Base-by-base conservation (phyloP, 2,329 filamentous ascomycete genomes). In the Gliomastix tumulicola region DNA sequence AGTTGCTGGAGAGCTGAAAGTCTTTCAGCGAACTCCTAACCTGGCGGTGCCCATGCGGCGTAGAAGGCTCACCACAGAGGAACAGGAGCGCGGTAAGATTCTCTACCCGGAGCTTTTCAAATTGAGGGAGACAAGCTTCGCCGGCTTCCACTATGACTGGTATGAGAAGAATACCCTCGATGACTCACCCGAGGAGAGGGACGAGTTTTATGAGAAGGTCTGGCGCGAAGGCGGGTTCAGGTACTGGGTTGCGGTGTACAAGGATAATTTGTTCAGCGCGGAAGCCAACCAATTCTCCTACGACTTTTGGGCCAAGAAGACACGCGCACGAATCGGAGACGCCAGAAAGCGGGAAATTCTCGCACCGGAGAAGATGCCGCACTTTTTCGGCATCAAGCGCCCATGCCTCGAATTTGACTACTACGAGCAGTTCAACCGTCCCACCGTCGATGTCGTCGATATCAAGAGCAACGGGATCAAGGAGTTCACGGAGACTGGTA, bases 1-100 rank as follows among this genome's bases (percentile, higher is more conserved):
- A 3, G 50, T 64, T 11, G 75, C 69, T 1, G 66, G 61, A 6
- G 55, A 69, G 2, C 44, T 84, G 18, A 68, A 58, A 4, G 74
- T 84, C 23, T 82, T 83, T 53, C 78, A 84, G 47, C 69, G 81
- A 10, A 84, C 78, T 2, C 80, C 81, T 0, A 84, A 84, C 40
- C 59, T 81, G 7, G 76, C 75, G 0, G 47, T 84, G 1, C 78
- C 79, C 0, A 81, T 84, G 75, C 63, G 68, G 3, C 66, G 70
- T 39, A 56, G 61, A 3, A 28, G 57, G 1, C 57, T 80, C 20
- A 44, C 47, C 0, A 37, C 34, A 2, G 46, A 51, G 4, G 54
- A 54, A 5, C 54, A 82, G 46, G 57, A 73, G 18, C 48, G 49
- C 3, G 50, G 46, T 17, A 71, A 72, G 45, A 44, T 43, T 7